Evolutionary conservation across 495 filamentous ascomycete genomes (phyloP).

Genomic region (Tetracladium setigerum): DNA sequence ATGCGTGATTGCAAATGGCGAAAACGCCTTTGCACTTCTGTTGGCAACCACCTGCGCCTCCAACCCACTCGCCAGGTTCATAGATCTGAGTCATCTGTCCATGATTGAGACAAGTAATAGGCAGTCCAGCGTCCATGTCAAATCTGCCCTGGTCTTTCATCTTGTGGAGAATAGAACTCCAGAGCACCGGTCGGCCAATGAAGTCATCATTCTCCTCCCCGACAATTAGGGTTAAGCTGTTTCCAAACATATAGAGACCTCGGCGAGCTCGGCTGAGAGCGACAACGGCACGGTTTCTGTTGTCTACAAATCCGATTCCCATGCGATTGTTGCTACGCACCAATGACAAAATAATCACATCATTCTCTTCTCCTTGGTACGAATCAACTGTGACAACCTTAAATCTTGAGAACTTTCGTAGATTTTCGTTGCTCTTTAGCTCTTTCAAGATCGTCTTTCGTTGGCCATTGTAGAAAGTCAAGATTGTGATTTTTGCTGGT

Average conservation of each 20-base stretch:
- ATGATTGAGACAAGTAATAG: slow-evolving; percentile 33
- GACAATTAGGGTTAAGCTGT: slow-evolving; percentile 25
- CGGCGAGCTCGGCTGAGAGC: slow-evolving; percentile 79
- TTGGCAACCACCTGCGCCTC: slow-evolving; percentile 53
- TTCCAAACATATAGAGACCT: slow-evolving; percentile 86
- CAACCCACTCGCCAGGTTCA: slow-evolving; percentile 43
- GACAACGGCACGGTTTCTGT: slow-evolving; percentile 78
- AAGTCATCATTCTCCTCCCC: slow-evolving; percentile 2
- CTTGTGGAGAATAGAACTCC: slow-evolving; percentile 14
- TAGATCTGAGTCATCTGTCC: slow-evolving; percentile 2
- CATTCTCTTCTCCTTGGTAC: slow-evolving; percentile 94
- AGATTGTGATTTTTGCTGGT: slow-evolving; percentile 60
- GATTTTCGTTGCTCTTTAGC: slow-evolving; percentile 41
- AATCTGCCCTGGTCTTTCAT: slow-evolving; percentile 1
- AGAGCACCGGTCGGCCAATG: slow-evolving; percentile 24
- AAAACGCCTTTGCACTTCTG: slow-evolving; percentile 36
- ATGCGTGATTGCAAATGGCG: slow-evolving; percentile 37
- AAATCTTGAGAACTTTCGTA: slow-evolving; percentile 36
- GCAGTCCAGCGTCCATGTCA: slow-evolving; percentile 13
- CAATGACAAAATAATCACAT: slow-evolving; percentile 74
- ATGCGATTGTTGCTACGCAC: slow-evolving; percentile 59
- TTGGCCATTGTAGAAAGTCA: slow-evolving; percentile 92
- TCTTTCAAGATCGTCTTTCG: slow-evolving; percentile 51
- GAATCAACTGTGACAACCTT: slow-evolving; percentile 84
- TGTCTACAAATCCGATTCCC: slow-evolving; percentile 62